A percentile compares a stretch with the other conserved stretches of the same genome.
Conservation (phyloP, 2,329 filamentous ascomycete species). For the Exophiala dermatitidis region DNA sequence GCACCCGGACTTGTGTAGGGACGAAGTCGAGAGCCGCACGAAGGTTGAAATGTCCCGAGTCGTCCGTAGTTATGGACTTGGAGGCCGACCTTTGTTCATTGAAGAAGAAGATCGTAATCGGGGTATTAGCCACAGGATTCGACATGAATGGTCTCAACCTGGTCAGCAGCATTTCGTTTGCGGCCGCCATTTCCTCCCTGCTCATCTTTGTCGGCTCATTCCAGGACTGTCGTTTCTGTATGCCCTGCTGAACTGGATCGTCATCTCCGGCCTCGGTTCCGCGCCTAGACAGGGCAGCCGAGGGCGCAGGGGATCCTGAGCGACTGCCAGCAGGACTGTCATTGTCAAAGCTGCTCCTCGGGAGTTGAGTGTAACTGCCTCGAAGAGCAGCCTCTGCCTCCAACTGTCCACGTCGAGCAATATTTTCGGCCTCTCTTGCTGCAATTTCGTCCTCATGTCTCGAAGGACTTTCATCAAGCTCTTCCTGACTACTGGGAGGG, state of each 20-base stretch:
- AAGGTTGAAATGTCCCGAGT: constrained; percentile 78
- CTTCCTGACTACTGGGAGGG: constrained; percentile 32
- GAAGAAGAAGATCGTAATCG: constrained; percentile 92
- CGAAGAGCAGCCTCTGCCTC: constrained; percentile 64
- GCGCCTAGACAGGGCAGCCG: constrained; percentile 8
- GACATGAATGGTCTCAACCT: constrained; percentile 84
- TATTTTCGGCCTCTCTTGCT: constrained; percentile 65
- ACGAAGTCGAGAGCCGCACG: constrained; percentile 79
- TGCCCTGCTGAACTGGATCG: constrained; percentile 29
- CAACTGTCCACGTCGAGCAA: constrained; percentile 62
- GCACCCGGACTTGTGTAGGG: constrained; percentile 78
- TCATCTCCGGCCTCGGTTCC: constrained; percentile 20
- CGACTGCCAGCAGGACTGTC: constrained; percentile 28
- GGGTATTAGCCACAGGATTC: constrained; percentile 65
- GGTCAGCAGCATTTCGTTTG: constrained; percentile 82
- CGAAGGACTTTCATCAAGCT: constrained; percentile 44
- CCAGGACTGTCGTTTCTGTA: constrained; percentile 46
- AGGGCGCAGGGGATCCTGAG: constrained; percentile 24
- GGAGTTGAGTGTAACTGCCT: constrained; percentile 52
- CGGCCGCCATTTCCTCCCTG: constrained; percentile 65
- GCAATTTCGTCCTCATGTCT: constrained; percentile 59
- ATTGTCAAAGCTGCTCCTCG: constrained; percentile 37
- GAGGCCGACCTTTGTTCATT: constrained; percentile 77
- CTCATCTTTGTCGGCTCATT: constrained; percentile 56
- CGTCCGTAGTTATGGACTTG: constrained; percentile 74